phyloP scores from a whole-genome alignment of 352 stramenopile genomes.

The Blastocystis sp. region DNA sequence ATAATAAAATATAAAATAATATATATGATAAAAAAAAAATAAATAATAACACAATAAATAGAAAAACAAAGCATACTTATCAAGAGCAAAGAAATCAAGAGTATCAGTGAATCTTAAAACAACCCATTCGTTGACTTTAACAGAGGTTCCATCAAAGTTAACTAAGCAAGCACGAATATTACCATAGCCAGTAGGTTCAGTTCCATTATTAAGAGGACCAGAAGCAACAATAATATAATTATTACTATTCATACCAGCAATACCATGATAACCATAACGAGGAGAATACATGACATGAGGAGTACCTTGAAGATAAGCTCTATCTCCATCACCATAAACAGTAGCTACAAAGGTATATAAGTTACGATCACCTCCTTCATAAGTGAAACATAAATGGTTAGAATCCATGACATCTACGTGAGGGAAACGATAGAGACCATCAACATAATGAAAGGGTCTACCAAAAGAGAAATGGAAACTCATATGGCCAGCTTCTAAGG shows the following conservation, averaged over 20 bases:
- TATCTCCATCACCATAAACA: neutral
- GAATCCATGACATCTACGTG: conserved; percentile 10
- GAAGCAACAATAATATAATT: conserved; percentile 11
- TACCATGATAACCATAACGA: conserved; percentile 17
- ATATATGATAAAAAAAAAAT: no score
- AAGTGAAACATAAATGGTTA: neutral
- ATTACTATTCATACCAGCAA: conserved; percentile 11
- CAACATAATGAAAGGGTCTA: neutral
- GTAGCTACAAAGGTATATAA: conserved; percentile 2
- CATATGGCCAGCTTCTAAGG: neutral
- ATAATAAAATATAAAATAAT: no score
- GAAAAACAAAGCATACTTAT: no score
- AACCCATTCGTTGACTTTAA: conserved; percentile 13
- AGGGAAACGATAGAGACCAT: neutral
- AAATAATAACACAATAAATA: no score
- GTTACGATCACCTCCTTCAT: neutral
- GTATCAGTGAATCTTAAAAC: conserved; percentile 13
- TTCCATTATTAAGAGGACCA: conserved; percentile 11
- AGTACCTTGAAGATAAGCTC: neutral
- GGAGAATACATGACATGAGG: neutral
- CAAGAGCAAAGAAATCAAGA: conserved; percentile 33
- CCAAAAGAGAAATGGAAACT: neutral
- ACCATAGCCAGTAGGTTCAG: neutral
- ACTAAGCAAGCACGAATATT: conserved; percentile 6
- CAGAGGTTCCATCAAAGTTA: neutral